Base-by-base conservation (phyloP, 1,284 basidiomycete genomes). In the Uromyces viciae-fabae region DNA sequence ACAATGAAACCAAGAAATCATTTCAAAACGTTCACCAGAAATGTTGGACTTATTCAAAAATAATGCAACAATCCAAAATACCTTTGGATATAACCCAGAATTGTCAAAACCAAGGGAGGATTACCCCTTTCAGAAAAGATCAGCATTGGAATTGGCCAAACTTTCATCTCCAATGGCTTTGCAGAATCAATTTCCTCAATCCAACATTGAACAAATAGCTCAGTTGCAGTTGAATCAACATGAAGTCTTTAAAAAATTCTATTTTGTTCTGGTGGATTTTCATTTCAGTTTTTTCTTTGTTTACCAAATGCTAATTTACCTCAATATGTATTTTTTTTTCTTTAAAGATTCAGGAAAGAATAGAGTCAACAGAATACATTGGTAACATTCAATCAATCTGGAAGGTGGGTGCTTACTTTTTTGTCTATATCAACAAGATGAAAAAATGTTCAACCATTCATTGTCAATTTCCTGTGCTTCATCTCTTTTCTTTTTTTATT, bases 11-110 rank as follows among this genome's bases (percentile, higher is more conserved):
- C n/a, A 68, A 19, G 8, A 42, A 68, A 28, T 43, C 38, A 46
- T 5, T 19, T 43, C 40, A 19, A 43, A n/a, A 43, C 46, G 40
- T 25, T 68, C 64, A 7, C 40, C n/a, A 22, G 1, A 68, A 25
- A 43, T 68, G 2, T 25, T 68, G 8, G 9, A 15, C 1, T 68
- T 68, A 22, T 68, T 68, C n/a, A 46, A 43, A 0, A 25, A 68
- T 4, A 42, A 68, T 46, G 40, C 22, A 1, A 68, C 25, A 7
- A 68, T 68, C 17, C 64, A 68, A 25, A n/a, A 68, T 11, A 43
- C 64, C 9, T 43, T 68, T 42, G 64, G 64, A n/a, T 68, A 25
- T 25, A 43, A 68, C 46, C 14, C 64, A 43, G 64, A 49, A 68
- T 8, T 43, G 14, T 68, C 22, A 11, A 43, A 28, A 25, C 64